phyloP scores from a whole-genome alignment of 202 grass and related monocot genomes.

The Eragrostis tef region DNA sequence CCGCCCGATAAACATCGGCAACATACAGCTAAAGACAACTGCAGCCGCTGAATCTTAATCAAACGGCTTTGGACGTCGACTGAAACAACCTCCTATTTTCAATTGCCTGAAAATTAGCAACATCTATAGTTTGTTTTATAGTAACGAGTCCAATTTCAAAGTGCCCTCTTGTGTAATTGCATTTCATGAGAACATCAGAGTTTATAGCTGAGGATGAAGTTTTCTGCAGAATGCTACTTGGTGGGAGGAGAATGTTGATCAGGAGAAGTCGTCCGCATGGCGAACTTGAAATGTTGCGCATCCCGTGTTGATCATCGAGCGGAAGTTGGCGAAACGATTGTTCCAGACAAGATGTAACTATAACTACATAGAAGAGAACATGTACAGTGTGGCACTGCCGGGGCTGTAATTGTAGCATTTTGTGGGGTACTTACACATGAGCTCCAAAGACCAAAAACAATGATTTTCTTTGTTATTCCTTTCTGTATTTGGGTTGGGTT shows the following conservation, averaged over 20 bases:
- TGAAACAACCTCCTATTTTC: too few relatives aligned
- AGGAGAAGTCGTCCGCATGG: slow-evolving; percentile 81
- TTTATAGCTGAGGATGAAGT: too few relatives aligned
- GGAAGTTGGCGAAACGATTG: slow-evolving; percentile 7
- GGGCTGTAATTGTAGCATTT: too few relatives aligned
- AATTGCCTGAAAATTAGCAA: too few relatives aligned
- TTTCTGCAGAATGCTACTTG: slow-evolving; percentile 85
- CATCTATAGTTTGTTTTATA: background rate
- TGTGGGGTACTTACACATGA: too few relatives aligned
- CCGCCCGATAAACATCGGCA: too few relatives aligned
- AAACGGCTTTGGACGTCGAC: too few relatives aligned
- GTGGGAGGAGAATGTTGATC: slow-evolving; percentile 91
- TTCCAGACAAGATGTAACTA: slow-evolving; percentile 25
- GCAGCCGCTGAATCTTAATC: too few relatives aligned
- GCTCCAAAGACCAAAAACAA: background rate
- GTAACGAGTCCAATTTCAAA: background rate
- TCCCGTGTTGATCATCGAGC: background rate
- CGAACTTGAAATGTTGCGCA: slow-evolving; percentile 54
- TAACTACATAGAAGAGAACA: background rate
- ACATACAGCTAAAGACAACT: too few relatives aligned
- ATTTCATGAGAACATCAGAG: slow-evolving; percentile 24
- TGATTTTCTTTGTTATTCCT: background rate
- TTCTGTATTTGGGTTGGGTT: background rate
- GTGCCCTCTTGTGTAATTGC: background rate
- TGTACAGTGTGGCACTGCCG: too few relatives aligned